Evolutionary conservation across 306 rosid species (phyloP), one percentile per base, ranked within the genome.

Genomic region (Dryas drummondii): DNA sequence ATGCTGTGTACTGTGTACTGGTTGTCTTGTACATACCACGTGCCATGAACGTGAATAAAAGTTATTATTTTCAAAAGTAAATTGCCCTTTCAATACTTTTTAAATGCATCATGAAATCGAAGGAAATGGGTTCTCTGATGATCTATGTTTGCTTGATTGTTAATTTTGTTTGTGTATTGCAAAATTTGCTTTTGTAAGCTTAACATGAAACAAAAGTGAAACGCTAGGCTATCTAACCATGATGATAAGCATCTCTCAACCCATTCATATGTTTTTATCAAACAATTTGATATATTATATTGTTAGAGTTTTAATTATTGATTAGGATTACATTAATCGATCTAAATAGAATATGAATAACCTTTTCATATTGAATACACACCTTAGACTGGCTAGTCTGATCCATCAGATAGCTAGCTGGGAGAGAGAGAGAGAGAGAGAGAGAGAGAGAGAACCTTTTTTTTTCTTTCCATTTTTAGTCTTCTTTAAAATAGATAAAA

Each of bases 41-140:
- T 75, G 73, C 66, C 47, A 15, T 27, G 45, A 45, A 75, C 79
- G 12, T 66, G 79, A 47, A 75, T 42, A 75, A 42, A 75, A 61
- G 40, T 12, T 15, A 16, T 11, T 9, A 27, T n/a, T 14, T 13
- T 52, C 19, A 26, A 15, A 68, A 17, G 2, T 48, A n/a, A 49
- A 14, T 40, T 48, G 12, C 45, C 55, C 10, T 68, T 12, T n/a
- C 56, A 3, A 13, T 14, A 11, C 19, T 12, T 11, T 47, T 44
- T 4, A 4, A 32, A 32, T 32, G 37, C 37, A 32, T 32, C 37
- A 32, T 32, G 37, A 32, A 32, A 32, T 32, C 37, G 0, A 32
- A 32, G 37, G 37, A 32, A 32, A 32, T 32, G 37, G 37, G 37
- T 32, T 32, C 3, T 32, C 37, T 32, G 37, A 32, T 32, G 37